phyloP scores from a whole-genome alignment of 1,284 basidiomycete species.

The Naganishia sp. region DNA sequence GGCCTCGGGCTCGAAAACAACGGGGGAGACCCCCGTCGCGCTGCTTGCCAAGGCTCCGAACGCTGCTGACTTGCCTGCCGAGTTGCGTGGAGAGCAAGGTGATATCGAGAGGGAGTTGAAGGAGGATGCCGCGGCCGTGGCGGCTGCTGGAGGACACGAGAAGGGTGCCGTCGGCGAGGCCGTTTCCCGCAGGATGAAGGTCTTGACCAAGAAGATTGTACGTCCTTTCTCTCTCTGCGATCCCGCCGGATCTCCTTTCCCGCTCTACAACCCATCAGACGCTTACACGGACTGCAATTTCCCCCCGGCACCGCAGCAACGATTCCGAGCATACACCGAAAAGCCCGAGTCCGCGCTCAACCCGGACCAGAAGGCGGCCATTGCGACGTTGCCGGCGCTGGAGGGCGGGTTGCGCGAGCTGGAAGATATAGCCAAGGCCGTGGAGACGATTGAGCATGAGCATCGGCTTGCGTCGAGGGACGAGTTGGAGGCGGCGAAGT shows the following conservation, averaged over 20 bases:
- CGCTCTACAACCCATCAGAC: neutral
- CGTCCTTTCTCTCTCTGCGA: conserved; percentile 46
- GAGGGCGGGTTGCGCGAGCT: conserved; percentile 77
- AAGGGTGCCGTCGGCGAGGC: conserved; percentile 70
- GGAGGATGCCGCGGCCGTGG: conserved; percentile 20
- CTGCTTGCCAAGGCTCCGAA: conserved; percentile 24
- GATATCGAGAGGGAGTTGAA: conserved; percentile 24
- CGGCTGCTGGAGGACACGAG: conserved; percentile 30
- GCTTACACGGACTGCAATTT: neutral
- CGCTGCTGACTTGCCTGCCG: conserved; percentile 23
- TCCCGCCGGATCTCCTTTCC: conserved; percentile 24
- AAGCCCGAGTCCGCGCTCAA: conserved; percentile 71
- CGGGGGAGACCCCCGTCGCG: conserved; percentile 22
- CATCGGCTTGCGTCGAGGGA: conserved; percentile 52
- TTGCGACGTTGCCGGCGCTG: conserved; percentile 69
- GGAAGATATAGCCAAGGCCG: conserved; percentile 72
- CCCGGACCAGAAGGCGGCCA: conserved; percentile 73
- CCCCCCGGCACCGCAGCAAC: conserved; percentile 57
- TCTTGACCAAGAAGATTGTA: conserved; percentile 79
- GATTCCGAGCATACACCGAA: conserved; percentile 68
- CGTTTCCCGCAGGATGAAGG: conserved; percentile 71
- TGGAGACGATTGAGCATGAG: conserved; percentile 68
- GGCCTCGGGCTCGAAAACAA: neutral
- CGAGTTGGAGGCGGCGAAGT: conserved; percentile 43
- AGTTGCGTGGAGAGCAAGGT: conserved; percentile 27